A percentile compares a stretch with the other conserved stretches of the same genome.
These are phyloP conservation scores for Spinacia oleracea DNA, from an alignment of 179 eudicot genomes.

Conservation along the genomic window DNA sequence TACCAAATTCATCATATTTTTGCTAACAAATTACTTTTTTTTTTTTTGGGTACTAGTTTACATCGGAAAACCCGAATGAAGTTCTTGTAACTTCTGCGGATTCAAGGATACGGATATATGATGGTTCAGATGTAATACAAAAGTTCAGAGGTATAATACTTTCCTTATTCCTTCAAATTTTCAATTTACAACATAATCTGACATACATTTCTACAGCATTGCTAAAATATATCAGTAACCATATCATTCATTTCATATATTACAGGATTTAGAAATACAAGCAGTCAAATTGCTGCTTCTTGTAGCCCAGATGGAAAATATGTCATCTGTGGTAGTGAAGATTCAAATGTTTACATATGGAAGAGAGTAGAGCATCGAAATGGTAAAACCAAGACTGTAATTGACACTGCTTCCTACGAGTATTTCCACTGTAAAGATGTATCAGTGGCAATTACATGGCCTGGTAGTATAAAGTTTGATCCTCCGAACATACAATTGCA, in stretches of 20 bases:
- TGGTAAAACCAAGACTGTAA: conserved; percentile 43
- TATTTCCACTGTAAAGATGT: conserved; percentile 79
- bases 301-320: conserved; percentile 70
- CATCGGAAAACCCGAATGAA: conserved; percentile 64
- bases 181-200: not conserved
- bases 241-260: not conserved
- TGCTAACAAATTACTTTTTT: too few species aligned
- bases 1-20: too few species aligned
- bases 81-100: conserved; percentile 92
- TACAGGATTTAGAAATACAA: conserved; percentile 75
- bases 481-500: conserved; percentile 56
- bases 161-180: not conserved
- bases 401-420: conserved; percentile 52
- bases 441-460: conserved; percentile 89
- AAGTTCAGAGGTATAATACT: conserved; percentile 64
- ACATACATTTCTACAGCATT: too few species aligned
- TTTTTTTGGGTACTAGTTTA: too few species aligned
- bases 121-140: conserved; percentile 61
- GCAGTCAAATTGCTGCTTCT: conserved; percentile 82
- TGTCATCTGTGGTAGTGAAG: conserved; percentile 82
- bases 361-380: conserved; percentile 56
- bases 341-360: conserved; percentile 86
- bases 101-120: conserved; percentile 67
- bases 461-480: conserved; percentile 54
- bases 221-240: too few species aligned